These are phyloP conservation scores for Papiliotrema nemorosa DNA, from an alignment of 1,284 basidiomycete genomes.

Conservation along the genomic window DNA sequence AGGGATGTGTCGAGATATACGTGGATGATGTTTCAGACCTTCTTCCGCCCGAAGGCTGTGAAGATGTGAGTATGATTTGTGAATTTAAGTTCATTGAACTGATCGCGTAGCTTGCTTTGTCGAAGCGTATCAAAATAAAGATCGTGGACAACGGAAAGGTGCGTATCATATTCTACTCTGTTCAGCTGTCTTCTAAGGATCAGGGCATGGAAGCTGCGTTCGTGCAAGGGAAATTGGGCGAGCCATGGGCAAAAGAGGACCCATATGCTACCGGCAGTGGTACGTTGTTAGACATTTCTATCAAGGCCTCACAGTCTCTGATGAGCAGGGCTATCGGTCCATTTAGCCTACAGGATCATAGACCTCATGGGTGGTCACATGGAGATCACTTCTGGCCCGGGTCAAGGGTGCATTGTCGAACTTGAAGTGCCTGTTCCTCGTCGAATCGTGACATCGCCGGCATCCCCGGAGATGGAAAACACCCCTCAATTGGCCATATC, in stretches of 20 bases:
- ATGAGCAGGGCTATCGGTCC: constrained; percentile 33
- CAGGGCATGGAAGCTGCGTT: constrained; percentile 40
- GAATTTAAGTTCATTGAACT: constrained; percentile 7
- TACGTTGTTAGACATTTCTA: constrained; percentile 1
- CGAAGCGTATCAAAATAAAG: constrained; percentile 34
- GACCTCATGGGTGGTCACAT: constrained; percentile 45
- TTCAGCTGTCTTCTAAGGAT: background rate
- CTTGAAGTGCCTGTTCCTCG: constrained; percentile 40
- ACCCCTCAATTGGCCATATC: constrained; percentile 7
- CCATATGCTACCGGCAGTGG: constrained; percentile 41
- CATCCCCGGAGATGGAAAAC: constrained; percentile 4
- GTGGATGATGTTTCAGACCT: constrained; percentile 36
- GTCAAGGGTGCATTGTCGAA: constrained; percentile 36
- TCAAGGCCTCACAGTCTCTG: background rate
- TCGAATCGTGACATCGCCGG: constrained; percentile 13
- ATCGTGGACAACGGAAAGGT: constrained; percentile 32
- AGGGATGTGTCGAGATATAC: constrained; percentile 42
- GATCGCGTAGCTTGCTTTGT: constrained; percentile 6
- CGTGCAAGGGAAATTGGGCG: constrained; percentile 31
- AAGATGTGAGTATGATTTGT: constrained; percentile 29
- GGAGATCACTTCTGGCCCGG: constrained; percentile 40
- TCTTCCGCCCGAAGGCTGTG: constrained; percentile 37
- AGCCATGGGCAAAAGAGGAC: constrained; percentile 43
- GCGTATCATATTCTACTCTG: constrained; percentile 1
- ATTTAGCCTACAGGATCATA: constrained; percentile 44